Evolutionary conservation across 495 filamentous ascomycete genomes (phyloP), one percentile per base, ranked within the genome.

Genomic region (Rusavskia elegans): DNA sequence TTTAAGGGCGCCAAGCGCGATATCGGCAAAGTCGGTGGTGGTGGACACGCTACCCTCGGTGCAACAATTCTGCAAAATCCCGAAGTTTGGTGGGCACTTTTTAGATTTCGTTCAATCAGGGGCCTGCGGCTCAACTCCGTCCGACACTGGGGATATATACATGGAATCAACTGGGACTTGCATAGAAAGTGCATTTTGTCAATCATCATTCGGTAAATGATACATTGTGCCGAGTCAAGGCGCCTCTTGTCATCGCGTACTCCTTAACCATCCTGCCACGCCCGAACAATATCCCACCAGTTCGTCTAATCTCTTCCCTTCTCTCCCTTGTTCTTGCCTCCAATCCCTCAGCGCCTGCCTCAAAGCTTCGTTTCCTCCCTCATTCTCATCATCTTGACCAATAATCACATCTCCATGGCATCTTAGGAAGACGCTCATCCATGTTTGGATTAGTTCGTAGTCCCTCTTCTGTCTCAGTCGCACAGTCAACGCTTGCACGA

Each of bases 401-500:
- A 83, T 65, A 13, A 73, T 66, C 52, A 21, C 51, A 3, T 83
- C 81, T 9, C 73, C 74, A 66, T 96, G 88, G 36, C 90, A 63
- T 48, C 81, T 77, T 51, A 98, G 59, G 58, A 96, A 92, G 0
- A 96, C 89, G 16, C 81, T 78, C 85, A 98, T 95, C 92, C 93
- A 98, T 10, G 87, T 87, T 67, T 95, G 88, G 39, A 86, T 82
- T 45, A 98, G 73, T 63, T 98, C 92, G 64, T 89, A 98, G 68
- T 98, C 92, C 41, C 73, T 75, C 52, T 77, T 77, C 39, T 74
- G 68, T 19, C 67, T 65, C 25, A 97, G 68, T 16, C 83, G 74
- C 52, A 66, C 68, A 0, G 85, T 89, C 44, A 98, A 67, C 5
- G 88, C 86, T 9, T 64, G 51, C 35, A 97, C 79, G 58, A 98